Conservation (phyloP, 2,329 filamentous ascomycete genomes). For the Stachybotrys chartarum region DNA sequence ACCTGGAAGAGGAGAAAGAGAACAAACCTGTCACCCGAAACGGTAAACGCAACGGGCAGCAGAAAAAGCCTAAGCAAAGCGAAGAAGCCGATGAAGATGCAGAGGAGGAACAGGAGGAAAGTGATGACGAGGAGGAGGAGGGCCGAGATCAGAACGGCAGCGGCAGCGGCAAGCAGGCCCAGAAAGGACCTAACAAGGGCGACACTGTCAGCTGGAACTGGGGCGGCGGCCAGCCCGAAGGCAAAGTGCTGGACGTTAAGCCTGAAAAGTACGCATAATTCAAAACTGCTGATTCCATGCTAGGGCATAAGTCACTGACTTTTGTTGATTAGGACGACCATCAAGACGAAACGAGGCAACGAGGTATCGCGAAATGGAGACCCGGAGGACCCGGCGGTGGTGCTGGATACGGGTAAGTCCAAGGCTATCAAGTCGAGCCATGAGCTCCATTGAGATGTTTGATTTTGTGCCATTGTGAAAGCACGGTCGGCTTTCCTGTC, state of each 20-base stretch:
- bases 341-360: slow-evolving; percentile 34
- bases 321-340: slow-evolving; percentile 20
- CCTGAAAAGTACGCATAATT: slow-evolving; percentile 25
- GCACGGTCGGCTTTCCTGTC: not conserved
- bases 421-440: slow-evolving; percentile 33
- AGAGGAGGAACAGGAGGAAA: slow-evolving; percentile 2
- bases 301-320: not conserved
- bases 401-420: slow-evolving; percentile 33
- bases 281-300: not conserved
- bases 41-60: not conserved
- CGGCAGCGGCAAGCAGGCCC: slow-evolving; percentile 9
- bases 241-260: slow-evolving; percentile 37
- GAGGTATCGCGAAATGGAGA: slow-evolving; percentile 31
- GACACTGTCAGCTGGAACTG: slow-evolving; percentile 41
- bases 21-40: slow-evolving; percentile 5
- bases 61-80: slow-evolving; percentile 5
- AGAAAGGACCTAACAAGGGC: slow-evolving; percentile 27
- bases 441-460: slow-evolving; percentile 24
- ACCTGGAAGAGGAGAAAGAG: slow-evolving; percentile 9
- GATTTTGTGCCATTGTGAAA: not conserved
- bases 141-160: slow-evolving; percentile 6
- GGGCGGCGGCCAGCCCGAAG: slow-evolving; percentile 34
- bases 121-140: slow-evolving; percentile 8
- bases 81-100: slow-evolving; percentile 2
- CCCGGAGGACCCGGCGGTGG: slow-evolving; percentile 33